A percentile compares a stretch with the other conserved stretches of the same genome.
Evolutionary conservation across 2,329 filamentous ascomycete species (phyloP).

Genomic region (Delphinella strobiligena): DNA sequence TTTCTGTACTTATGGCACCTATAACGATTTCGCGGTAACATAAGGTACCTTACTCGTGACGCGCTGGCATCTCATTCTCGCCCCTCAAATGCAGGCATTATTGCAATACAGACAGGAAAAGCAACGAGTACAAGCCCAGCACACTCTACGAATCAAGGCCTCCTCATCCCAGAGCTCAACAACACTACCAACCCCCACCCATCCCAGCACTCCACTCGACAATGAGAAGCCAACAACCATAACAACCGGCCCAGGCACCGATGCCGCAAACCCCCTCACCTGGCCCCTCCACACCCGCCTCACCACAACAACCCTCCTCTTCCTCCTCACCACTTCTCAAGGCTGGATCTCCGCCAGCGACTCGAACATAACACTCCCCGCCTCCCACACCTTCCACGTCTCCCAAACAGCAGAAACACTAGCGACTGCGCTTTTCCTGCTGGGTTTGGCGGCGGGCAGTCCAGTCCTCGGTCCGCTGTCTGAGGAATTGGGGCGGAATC

Average conservation of each 20-base stretch:
- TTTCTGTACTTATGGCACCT: too few relatives aligned
- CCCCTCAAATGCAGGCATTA: neutral
- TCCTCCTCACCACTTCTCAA: constrained; percentile 2
- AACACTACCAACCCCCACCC: neutral
- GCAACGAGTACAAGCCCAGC: neutral
- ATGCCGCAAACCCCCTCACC: constrained; percentile 2
- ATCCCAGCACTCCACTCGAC: neutral
- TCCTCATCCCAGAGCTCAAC: neutral
- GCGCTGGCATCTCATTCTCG: too few relatives aligned
- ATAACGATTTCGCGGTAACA: too few relatives aligned
- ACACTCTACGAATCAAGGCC: neutral
- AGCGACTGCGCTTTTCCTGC: constrained; percentile 2
- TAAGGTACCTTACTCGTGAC: too few relatives aligned
- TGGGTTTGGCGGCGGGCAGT: constrained; percentile 1
- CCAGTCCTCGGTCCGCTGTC: constrained; percentile 1
- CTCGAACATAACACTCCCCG: neutral
- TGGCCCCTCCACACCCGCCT: neutral
- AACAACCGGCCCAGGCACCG: too few relatives aligned
- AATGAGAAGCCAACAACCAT: neutral
- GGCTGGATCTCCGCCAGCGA: constrained; percentile 2
- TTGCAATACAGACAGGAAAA: neutral
- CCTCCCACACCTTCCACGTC: constrained; percentile 1
- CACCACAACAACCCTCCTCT: neutral
- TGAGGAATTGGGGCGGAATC: constrained; percentile 4
- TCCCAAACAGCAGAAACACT: constrained; percentile 2